phyloP scores from a whole-genome alignment of 306 rosid genomes.

The Neltuma alba region DNA sequence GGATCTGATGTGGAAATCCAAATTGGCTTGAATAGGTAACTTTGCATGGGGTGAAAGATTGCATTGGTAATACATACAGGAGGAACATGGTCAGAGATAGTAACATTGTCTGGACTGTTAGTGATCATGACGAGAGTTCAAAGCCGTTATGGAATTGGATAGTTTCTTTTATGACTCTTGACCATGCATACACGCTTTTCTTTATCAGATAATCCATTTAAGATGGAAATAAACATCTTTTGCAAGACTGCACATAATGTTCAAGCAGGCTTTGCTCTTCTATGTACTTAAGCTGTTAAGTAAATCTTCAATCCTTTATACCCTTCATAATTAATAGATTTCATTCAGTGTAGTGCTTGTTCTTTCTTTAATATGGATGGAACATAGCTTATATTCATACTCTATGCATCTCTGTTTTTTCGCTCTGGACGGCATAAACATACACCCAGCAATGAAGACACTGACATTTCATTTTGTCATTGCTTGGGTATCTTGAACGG shows the following conservation, averaged over 20 bases:
- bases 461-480: conserved; percentile 3
- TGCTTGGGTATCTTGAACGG: conserved; percentile 1
- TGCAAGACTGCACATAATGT: not conserved
- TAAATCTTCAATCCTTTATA: not conserved
- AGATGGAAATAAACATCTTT: not conserved
- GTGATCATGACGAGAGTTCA: not conserved
- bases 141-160: conserved; percentile 11
- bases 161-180: not conserved
- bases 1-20: not conserved
- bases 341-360: conserved; percentile 1
- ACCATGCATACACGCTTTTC: not conserved
- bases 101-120: not conserved
- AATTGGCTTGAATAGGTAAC: not conserved
- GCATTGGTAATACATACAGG: not conserved
- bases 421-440: not conserved
- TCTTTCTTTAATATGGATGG: conserved; percentile 4
- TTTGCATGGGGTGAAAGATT: not conserved
- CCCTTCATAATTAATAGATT: not conserved
- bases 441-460: not conserved
- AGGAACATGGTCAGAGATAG: not conserved
- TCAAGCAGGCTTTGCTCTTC: not conserved
- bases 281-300: not conserved
- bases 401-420: not conserved
- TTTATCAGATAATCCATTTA: not conserved
- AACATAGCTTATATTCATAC: not conserved